Conservation (phyloP, 2,329 filamentous ascomycete species). For the Metarhizium brunneum region DNA sequence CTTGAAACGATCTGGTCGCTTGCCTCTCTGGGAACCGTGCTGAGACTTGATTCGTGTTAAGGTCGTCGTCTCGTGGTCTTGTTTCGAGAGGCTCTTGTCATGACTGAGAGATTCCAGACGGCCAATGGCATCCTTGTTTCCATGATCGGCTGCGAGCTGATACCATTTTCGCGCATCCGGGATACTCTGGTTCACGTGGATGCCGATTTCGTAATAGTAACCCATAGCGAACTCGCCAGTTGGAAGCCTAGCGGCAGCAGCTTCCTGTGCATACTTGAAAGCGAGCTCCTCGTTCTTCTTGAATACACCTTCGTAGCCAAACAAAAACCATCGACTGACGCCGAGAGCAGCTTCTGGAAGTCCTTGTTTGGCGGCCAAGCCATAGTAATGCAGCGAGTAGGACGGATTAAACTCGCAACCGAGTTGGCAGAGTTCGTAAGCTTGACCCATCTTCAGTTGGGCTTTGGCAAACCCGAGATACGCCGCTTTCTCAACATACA, state of each 20-base stretch:
- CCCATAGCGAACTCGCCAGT: conserved; percentile 95
- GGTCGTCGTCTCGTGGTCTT: conserved; percentile 87
- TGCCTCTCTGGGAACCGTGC: conserved; percentile 58
- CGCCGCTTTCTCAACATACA: conserved; percentile 93
- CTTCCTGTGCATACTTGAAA: conserved; percentile 82
- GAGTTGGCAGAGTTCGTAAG: conserved; percentile 88
- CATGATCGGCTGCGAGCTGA: conserved; percentile 75
- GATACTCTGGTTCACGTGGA: conserved; percentile 77
- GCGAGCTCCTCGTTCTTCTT: conserved; percentile 93
- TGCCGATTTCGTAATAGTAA: conserved; percentile 96
- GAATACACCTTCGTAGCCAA: conserved; percentile 86
- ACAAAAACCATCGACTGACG: conserved; percentile 97
- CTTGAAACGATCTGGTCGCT: conserved; percentile 51
- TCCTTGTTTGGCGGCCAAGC: conserved; percentile 81
- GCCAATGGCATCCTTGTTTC: conserved; percentile 78
- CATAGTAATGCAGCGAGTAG: conserved; percentile 90
- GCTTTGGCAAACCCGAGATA: conserved; percentile 94
- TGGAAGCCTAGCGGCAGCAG: conserved; percentile 69
- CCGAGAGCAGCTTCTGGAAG: conserved; percentile 91
- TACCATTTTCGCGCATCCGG: conserved; percentile 85
- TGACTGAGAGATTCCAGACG: conserved; percentile 78
- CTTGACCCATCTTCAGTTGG: conserved; percentile 93
- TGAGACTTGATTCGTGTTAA: conserved; percentile 79
- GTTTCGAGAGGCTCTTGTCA: conserved; percentile 75
- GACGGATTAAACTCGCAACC: conserved; percentile 92